Evolutionary conservation across 176 grass and related monocot species (phyloP), one percentile per base, ranked within the genome.

Genomic region (Zea mays): DNA sequence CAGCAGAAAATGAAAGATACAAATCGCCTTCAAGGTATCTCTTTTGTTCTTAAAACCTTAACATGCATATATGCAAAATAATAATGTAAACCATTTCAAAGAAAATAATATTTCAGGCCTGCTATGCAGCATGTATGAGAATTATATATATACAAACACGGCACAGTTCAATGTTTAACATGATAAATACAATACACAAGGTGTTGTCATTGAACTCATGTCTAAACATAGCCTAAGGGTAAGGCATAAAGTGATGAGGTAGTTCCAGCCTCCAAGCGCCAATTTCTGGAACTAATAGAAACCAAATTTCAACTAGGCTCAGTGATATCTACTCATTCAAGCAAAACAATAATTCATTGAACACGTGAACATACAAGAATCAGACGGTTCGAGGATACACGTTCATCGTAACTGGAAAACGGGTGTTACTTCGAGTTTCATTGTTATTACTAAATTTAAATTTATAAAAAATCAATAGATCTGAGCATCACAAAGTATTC

Each of bases 251-350:
- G 27, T 47, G 16, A 67, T 77, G 39, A 34, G 42, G 33, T 69
- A 16, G 50, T 39, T 76, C 35, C 14, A 62, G 63, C 36, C 62
- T 76, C 3, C 27, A 57, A 56, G 6, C 54, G 48, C 3, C 12
- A 65, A 57, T 6, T 62, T 76, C 21, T 47, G 6, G n/a, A 48
- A 48, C 35, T 2, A 77, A 65, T 19, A 47, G 33, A 72, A 70
- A 48, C 33, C 45, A 73, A 83, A 15, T 38, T 66, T 56, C 46
- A 82, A 82, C 13, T 48, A 66, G 38, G 69, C 45, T 64, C 38
- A 19, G 16, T 50, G 34, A 44, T 21, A 17, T 68, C 13, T 41
- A 62, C 20, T 65, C 13, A 63, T 46, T 35, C 7, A 64, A 76
- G 39, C 7, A 44, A 57, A 19, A 75, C 45, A 8, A 15, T 27